Evolutionary conservation across 179 eudicot genomes (phyloP).

Genomic region (Beta corolliflora): DNA sequence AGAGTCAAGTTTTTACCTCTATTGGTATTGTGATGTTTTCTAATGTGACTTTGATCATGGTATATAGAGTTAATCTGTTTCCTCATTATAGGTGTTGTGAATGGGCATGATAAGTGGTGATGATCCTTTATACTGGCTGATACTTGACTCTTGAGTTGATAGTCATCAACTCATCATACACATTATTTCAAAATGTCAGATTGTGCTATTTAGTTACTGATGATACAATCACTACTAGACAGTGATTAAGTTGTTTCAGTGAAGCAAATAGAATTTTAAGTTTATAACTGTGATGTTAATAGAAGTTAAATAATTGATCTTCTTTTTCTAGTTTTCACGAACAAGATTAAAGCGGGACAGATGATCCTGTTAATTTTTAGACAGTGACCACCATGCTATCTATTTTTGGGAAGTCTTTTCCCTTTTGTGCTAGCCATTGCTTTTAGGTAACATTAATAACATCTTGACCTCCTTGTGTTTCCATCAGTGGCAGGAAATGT

Average conservation of each 20-base stretch:
- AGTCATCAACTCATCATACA: background rate
- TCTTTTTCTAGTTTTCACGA: background rate
- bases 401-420: background rate
- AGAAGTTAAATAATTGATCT: background rate
- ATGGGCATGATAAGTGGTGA: background rate
- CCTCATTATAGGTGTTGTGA: background rate
- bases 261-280: background rate
- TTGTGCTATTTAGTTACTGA: background rate
- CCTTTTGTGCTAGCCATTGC: background rate
- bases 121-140: background rate
- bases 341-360: background rate
- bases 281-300: background rate
- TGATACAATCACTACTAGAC: background rate
- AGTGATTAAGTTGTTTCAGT: background rate
- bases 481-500: background rate
- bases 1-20: no score
- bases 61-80: background rate
- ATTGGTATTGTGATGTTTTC: background rate
- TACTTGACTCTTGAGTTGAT: background rate
- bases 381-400: background rate
- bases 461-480: conserved; percentile 4
- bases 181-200: background rate
- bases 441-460: background rate
- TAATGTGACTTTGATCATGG: background rate
- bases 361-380: background rate